Evolutionary conservation across 2,329 filamentous ascomycete species (phyloP), one percentile per base, ranked within the genome.

Genomic region (Zymoseptoria pseudotritici): DNA sequence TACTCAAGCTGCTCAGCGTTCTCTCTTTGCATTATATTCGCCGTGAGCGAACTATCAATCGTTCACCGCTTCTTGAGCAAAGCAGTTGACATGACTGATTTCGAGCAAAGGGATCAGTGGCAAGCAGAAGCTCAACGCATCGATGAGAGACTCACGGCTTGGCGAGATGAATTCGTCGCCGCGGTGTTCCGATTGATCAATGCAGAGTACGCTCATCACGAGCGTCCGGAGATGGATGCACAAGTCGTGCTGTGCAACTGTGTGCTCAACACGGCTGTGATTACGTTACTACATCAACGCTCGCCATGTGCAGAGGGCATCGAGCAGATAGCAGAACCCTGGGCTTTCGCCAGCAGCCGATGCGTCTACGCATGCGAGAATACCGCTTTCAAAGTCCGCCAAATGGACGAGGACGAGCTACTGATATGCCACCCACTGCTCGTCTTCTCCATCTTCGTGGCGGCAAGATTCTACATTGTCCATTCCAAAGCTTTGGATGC

Each of bases 261-360:
- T 58, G 59, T 67, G 2, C 56, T 70, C 22, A 68, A 71, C 53
- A 60, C 69, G 60, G 67, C 69, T 2, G 66, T 65, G 2, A 68
- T 70, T 19, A 64, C 67, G 1, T 50, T 71, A 13, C 67, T 70
- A 21, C 66, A 71, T 54, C 51, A 63, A 8, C 58, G 58, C 29
- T 69, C 19, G 59, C 66, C 56, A 42, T 70, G 36, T 13, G 67
- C 67, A 10, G 46, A 61, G 0, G 66, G 66, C 1, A 55, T 69
- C 2, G 67, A 68, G 8, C 59, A 67, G 46, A 60, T 62, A 2
- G 65, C 64, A 53, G 67, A 69, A 9, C 67, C 66, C 8, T 71
- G 69, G 69, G 65, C 66, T 53, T 66, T 68, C 53, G 68, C 69
- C 17, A 67, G 68, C n/a, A 68, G 67, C 26, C 65, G 69, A 4